Evolutionary conservation across 1,139 yeast genomes (phyloP), one percentile per base, ranked within the genome.

Genomic region (Suhomyces yuchorum): DNA sequence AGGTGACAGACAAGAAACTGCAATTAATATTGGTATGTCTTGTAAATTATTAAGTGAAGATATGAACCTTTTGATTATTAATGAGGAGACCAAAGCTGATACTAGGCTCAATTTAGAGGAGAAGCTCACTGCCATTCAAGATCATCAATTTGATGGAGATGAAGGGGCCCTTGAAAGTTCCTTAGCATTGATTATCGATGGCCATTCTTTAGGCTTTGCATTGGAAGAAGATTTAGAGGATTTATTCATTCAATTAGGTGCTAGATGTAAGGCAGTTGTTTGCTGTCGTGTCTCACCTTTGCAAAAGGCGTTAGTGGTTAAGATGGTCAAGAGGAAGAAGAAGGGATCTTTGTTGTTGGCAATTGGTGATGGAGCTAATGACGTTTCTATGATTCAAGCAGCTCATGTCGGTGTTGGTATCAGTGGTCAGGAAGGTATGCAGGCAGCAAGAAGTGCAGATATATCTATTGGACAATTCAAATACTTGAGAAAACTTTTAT

Each of bases 1-100:
- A 8, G 99, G 99, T 57, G 99, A 95, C 65, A 81, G 97, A 62
- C 99, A 93, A 65, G 99, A 95, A 67, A 95, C 99, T n/a, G 99
- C 99, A 1, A 88, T 95, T 54, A 95, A 95, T 63, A 93, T 95
- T 63, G 99, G 99, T 53, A 91, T 93, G 97, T 88, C 96, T 57
- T 95, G 99, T 73, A 90, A 89, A 60, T 75, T 95, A 46, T 72
- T 95, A 44, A 86, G 96, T 64, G 99, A 95, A 65, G 99, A 95
- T 61, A 95, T 95, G 99, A 91, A 90, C 58, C 70, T 95, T 53
- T 75, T 95, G 58, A 84, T 93, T 51, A 84, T 95, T 43, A 95
- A 95, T 62, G 99, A 93, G 65, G 92, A 86, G 36, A 78, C 81
- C 1, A 85, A 84, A 55, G 89, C 82, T 35, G 96, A 81, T 18